phyloP scores from a whole-genome alignment of 495 filamentous ascomycete genomes.

The Aspergillus leporis region DNA sequence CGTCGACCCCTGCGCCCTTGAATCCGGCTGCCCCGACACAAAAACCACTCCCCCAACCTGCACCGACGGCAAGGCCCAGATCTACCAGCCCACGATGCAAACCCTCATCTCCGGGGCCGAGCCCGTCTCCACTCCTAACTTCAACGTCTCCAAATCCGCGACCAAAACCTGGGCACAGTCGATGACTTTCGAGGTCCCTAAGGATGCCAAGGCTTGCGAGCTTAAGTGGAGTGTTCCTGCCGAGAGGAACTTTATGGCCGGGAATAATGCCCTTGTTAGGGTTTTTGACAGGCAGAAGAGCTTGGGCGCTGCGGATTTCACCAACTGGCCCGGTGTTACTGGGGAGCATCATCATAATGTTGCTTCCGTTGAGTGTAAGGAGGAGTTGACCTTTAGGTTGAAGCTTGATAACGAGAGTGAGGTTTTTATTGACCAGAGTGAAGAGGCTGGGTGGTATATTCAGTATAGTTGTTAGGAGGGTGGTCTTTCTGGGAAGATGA shows the following conservation, averaged over 20 bases:
- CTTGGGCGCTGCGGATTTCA: not conserved
- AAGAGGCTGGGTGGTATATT: conserved; percentile 6
- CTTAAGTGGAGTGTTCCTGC: conserved; percentile 1
- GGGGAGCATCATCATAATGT: not conserved
- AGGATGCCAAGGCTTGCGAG: not conserved
- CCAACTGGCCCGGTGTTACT: not conserved
- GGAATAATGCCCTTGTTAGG: conserved; percentile 5
- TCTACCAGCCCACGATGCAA: conserved; percentile 4
- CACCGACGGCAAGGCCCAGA: not conserved
- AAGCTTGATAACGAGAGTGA: not conserved
- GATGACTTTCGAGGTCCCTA: conserved; percentile 3
- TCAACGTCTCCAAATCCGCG: conserved; percentile 7
- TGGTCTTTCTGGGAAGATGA: not conserved
- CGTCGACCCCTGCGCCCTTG: conserved; percentile 10
- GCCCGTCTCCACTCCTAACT: conserved; percentile 6
- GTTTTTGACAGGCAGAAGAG: not conserved
- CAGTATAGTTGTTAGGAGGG: not conserved
- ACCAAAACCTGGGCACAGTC: not conserved
- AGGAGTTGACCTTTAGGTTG: not conserved
- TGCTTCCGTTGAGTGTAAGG: not conserved
- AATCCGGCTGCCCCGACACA: conserved; percentile 1
- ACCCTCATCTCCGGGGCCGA: not conserved
- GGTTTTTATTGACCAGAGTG: conserved; percentile 10
- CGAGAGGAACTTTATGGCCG: conserved; percentile 7
- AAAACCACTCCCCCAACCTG: not conserved